Evolutionary conservation across 2,329 filamentous ascomycete genomes (phyloP).

Genomic region (Colletotrichum sp.): DNA sequence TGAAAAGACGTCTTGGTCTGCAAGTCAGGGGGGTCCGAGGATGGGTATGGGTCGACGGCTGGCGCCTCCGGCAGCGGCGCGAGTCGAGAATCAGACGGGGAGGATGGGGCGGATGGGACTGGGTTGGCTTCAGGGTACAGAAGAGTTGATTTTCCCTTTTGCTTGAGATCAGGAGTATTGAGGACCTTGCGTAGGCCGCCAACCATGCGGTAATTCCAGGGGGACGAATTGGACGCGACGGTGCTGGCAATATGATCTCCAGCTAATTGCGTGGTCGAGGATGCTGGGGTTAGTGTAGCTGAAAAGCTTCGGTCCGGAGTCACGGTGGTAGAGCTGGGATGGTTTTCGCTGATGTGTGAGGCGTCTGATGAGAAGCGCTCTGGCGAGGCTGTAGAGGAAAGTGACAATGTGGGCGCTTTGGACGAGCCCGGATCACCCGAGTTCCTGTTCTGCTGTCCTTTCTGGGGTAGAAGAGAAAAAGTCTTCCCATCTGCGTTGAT

Average conservation of each 20-base stretch:
- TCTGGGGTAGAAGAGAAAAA: constrained; percentile 54
- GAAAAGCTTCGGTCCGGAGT: constrained; percentile 51
- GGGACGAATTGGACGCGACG: constrained; percentile 34
- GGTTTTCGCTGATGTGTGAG: constrained; percentile 46
- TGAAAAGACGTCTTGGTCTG: constrained; percentile 27
- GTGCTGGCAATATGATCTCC: constrained; percentile 33
- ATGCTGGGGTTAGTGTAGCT: constrained; percentile 33
- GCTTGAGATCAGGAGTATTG: constrained; percentile 47
- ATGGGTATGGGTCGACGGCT: background rate
- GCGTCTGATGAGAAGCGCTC: constrained; percentile 52
- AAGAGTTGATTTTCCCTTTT: constrained; percentile 34
- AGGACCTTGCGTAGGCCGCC: constrained; percentile 61
- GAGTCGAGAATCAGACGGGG: constrained; percentile 30
- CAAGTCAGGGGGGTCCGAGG: constrained; percentile 6
- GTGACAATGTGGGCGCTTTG: constrained; percentile 47
- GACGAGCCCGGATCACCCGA: constrained; percentile 25
- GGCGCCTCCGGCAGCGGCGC: constrained; percentile 33
- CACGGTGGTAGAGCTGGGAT: constrained; percentile 49
- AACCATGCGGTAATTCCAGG: constrained; percentile 59
- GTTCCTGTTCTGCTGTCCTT: background rate
- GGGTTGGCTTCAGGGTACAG: constrained; percentile 5
- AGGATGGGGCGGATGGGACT: constrained; percentile 17
- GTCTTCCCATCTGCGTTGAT: constrained; percentile 61
- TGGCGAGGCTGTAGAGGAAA: constrained; percentile 54
- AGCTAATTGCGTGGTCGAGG: constrained; percentile 36